Evolutionary conservation across 1,139 yeast species (phyloP).

Genomic region (Komagataea norvegica): DNA sequence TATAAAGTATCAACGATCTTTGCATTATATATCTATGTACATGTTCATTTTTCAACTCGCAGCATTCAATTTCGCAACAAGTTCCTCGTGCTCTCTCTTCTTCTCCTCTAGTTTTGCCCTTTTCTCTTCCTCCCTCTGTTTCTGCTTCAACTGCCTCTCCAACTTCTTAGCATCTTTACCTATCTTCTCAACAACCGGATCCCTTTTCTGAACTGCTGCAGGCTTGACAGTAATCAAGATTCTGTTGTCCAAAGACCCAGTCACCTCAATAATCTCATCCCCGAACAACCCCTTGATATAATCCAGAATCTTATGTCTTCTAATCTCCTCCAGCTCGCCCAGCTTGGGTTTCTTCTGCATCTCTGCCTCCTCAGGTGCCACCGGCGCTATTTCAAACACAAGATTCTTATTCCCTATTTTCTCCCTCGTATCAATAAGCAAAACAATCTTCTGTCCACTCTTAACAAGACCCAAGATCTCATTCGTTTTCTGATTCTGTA

Average conservation of each 20-base stretch:
- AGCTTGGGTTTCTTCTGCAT: constrained; percentile 10
- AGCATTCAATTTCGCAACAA: constrained; percentile 5
- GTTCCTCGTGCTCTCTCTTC: constrained; percentile 14
- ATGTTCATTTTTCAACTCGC: neutral
- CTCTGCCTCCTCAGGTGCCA: constrained; percentile 11
- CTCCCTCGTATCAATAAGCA: constrained; percentile 30
- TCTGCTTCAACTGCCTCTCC: constrained; percentile 22
- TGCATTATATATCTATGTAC: neutral
- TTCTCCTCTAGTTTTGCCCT: constrained; percentile 15
- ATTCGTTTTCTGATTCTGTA: constrained; percentile 38
- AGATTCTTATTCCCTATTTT: constrained; percentile 16
- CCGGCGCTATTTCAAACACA: constrained; percentile 14
- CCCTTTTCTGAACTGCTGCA: constrained; percentile 21
- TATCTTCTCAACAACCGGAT: constrained; percentile 18
- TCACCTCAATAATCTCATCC: constrained; percentile 30
- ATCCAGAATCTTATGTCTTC: constrained; percentile 27
- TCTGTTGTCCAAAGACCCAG: constrained; percentile 29
- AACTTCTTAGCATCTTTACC: constrained; percentile 23
- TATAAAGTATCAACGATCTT: neutral
- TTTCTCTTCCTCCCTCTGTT: constrained; percentile 22
- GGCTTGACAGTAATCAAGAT: constrained; percentile 29
- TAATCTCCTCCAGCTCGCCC: constrained; percentile 20
- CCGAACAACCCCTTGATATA: constrained; percentile 31
- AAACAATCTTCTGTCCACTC: constrained; percentile 35
- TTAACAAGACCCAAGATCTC: constrained; percentile 37